These are phyloP conservation scores for Sclerotinia glacialis DNA, from an alignment of 2,329 filamentous ascomycete species.

Conservation along the genomic window DNA sequence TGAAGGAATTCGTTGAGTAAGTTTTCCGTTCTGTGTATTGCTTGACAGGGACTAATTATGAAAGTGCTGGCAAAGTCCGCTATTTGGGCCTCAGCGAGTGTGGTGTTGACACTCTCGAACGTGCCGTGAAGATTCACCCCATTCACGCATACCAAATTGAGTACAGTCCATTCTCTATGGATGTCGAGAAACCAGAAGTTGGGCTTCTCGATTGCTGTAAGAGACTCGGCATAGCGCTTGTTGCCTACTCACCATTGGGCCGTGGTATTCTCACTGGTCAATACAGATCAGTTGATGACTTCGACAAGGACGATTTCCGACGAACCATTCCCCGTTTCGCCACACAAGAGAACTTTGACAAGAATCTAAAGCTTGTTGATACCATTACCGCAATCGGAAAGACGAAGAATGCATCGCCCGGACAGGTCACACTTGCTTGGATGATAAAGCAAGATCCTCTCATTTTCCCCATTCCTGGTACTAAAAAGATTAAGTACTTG, in stretches of 20 bases:
- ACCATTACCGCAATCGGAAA: conserved; percentile 49
- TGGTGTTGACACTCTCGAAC: conserved; percentile 49
- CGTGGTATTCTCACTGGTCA: conserved; percentile 46
- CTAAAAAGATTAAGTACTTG: conserved; percentile 47
- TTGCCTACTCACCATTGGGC: conserved; percentile 46
- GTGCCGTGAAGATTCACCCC: conserved; percentile 48
- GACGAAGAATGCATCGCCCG: conserved; percentile 52
- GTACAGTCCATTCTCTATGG: conserved; percentile 52
- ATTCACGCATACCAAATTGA: conserved; percentile 53
- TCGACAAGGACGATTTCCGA: conserved; percentile 23
- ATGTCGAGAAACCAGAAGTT: conserved; percentile 52
- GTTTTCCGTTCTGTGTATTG: background rate
- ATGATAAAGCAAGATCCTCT: conserved; percentile 57
- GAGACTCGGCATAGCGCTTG: conserved; percentile 47
- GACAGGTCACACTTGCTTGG: conserved; percentile 62
- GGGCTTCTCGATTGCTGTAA: conserved; percentile 51
- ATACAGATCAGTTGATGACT: conserved; percentile 32
- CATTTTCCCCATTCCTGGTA: conserved; percentile 56
- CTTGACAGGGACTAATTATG: conserved; percentile 38
- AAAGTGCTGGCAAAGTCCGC: conserved; percentile 53
- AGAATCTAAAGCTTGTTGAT: conserved; percentile 54
- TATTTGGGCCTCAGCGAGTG: conserved; percentile 55
- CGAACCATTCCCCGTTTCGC: conserved; percentile 50
- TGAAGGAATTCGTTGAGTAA: conserved; percentile 24
- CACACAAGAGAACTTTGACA: conserved; percentile 50